Conservation (phyloP, 2,329 filamentous ascomycete species). For the Fusarium robinianum region DNA sequence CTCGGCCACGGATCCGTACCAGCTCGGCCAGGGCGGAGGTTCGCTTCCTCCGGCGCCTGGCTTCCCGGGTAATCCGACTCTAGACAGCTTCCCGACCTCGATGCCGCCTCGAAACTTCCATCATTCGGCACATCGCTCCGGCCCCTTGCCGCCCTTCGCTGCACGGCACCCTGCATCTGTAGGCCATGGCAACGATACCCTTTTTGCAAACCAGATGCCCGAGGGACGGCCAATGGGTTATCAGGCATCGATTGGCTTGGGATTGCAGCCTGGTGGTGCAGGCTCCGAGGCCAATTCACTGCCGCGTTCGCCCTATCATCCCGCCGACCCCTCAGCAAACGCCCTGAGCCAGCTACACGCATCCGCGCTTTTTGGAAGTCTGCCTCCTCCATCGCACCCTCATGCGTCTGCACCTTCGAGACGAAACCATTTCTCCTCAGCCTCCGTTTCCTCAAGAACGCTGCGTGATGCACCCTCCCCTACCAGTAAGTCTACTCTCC, state of each 20-base stretch:
- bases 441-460: constrained; percentile 22
- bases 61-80: constrained; percentile 16
- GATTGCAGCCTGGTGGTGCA: constrained; percentile 21
- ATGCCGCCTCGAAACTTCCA: constrained; percentile 22
- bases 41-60: constrained; percentile 32
- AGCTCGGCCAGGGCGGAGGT: constrained; percentile 24
- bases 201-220: constrained; percentile 32
- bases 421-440: constrained; percentile 20
- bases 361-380: constrained; percentile 19
- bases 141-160: constrained; percentile 14
- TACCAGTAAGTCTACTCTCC: constrained; percentile 24
- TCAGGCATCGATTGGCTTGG: constrained; percentile 20
- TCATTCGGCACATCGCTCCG: constrained; percentile 18
- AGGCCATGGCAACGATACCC: constrained; percentile 21
- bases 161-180: constrained; percentile 5
- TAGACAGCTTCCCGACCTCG: constrained; percentile 20
- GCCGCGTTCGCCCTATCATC: constrained; percentile 25
- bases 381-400: constrained; percentile 24
- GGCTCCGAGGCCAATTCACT: constrained; percentile 31
- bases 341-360: constrained; percentile 22
- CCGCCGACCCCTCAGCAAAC: constrained; percentile 26
- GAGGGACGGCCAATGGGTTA: constrained; percentile 23
- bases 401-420: constrained; percentile 22
- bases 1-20: constrained; percentile 28
- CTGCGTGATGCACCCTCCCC: constrained; percentile 29